Evolutionary conservation across 2,329 filamentous ascomycete genomes (phyloP).

Genomic region (Emergomyces pasteurianus): DNA sequence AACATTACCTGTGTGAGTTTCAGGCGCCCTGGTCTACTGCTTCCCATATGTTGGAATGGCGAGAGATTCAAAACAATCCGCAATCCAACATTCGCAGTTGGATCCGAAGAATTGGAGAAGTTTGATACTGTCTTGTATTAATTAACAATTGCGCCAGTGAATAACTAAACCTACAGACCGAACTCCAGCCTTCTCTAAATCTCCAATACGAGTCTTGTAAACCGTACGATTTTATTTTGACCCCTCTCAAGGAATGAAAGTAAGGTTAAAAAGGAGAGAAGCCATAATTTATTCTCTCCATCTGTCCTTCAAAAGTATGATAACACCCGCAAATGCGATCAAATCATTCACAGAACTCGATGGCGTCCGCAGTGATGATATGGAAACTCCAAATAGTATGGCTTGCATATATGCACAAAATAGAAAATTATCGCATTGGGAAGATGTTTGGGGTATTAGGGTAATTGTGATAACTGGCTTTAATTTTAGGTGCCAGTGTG

Average conservation of each 20-base stretch:
- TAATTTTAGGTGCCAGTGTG: neutral
- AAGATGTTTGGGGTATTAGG: neutral
- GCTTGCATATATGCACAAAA: neutral
- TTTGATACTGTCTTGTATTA: neutral
- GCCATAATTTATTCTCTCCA: neutral
- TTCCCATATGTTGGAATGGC: neutral
- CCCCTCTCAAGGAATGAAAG: neutral
- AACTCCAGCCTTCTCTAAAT: neutral
- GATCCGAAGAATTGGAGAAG: neutral
- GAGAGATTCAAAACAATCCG: neutral
- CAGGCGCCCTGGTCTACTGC: neutral
- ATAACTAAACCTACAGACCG: neutral
- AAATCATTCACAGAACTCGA: neutral
- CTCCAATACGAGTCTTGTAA: neutral
- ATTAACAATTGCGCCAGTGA: neutral
- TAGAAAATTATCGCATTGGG: neutral
- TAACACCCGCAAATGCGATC: neutral
- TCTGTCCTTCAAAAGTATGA: neutral
- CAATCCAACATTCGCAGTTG: neutral
- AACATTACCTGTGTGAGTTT: neutral
- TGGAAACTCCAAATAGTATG: neutral
- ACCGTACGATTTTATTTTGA: neutral
- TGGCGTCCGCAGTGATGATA: neutral
- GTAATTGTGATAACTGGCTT: neutral
- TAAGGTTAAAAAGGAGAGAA: neutral